Evolutionary conservation across 495 filamentous ascomycete species (phyloP).

Genomic region (Penicillium verhagenii): DNA sequence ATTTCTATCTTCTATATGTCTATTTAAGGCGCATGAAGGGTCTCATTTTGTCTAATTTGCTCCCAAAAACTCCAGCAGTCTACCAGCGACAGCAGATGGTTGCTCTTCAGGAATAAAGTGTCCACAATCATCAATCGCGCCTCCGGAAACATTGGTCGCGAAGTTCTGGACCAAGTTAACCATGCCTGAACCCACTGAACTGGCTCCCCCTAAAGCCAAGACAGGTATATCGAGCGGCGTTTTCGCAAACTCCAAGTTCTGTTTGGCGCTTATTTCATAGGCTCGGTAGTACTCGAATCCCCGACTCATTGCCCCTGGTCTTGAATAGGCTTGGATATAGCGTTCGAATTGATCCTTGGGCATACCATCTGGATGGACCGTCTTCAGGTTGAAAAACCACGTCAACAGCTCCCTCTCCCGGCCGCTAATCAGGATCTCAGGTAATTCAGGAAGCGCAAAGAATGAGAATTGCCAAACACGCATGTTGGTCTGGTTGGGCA

Average conservation of each 20-base stretch:
- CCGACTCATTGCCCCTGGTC: constrained; percentile 29
- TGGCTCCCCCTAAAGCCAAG: constrained; percentile 24
- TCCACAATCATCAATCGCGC: constrained; percentile 26
- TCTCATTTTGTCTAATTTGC: constrained; percentile 4
- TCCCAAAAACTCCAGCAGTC: constrained; percentile 24
- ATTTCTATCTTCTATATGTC: too few species aligned
- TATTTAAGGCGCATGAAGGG: neutral
- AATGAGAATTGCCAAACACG: constrained; percentile 33
- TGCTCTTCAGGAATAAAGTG: constrained; percentile 29
- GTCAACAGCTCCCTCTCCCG: constrained; percentile 25
- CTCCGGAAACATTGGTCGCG: constrained; percentile 20
- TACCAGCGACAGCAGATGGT: constrained; percentile 20
- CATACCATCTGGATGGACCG: constrained; percentile 13
- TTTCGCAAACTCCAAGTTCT: constrained; percentile 24
- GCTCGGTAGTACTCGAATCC: constrained; percentile 33
- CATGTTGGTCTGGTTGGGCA: constrained; percentile 19
- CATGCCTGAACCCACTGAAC: constrained; percentile 22
- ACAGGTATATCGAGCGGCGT: constrained; percentile 23
- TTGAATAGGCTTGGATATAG: constrained; percentile 24
- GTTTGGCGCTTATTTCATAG: constrained; percentile 23
- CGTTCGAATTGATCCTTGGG: constrained; percentile 17
- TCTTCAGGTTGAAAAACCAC: constrained; percentile 29
- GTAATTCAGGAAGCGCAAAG: constrained; percentile 26
- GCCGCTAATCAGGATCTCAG: constrained; percentile 22
- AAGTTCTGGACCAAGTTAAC: constrained; percentile 17